phyloP scores from a whole-genome alignment of 1,284 basidiomycete genomes.

The Leccinum fallax region DNA sequence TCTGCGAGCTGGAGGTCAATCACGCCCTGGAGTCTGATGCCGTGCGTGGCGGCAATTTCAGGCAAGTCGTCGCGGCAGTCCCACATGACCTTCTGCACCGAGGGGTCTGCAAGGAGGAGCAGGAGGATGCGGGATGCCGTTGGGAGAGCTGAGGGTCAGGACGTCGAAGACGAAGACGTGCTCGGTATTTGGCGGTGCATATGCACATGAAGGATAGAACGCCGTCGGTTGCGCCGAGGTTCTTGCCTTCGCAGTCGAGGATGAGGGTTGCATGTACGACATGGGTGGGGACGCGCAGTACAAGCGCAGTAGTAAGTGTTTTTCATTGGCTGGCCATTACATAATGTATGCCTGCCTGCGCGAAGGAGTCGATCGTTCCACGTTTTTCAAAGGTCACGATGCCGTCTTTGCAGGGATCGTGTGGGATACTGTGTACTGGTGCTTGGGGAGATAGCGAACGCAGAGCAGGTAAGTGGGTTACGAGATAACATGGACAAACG shows the following conservation, averaged over 20 bases:
- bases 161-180: constrained; percentile 46
- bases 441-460: background rate
- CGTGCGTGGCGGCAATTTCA: constrained; percentile 38
- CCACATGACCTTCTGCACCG: constrained; percentile 46
- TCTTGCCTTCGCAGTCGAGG: constrained; percentile 43
- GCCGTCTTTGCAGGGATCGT: background rate
- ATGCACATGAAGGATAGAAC: constrained; percentile 45
- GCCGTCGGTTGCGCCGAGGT: constrained; percentile 40
- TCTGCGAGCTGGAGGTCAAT: constrained; percentile 43
- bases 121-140: constrained; percentile 24
- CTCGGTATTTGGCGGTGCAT: constrained; percentile 40
- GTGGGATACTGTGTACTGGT: background rate
- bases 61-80: constrained; percentile 45
- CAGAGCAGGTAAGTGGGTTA: background rate
- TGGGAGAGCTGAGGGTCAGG: constrained; percentile 30
- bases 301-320: constrained; percentile 15
- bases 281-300: constrained; percentile 13
- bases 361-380: background rate
- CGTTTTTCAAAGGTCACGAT: background rate
- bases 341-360: background rate
- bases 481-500: background rate
- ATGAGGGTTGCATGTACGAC: constrained; percentile 20
- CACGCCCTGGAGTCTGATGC: constrained; percentile 35
- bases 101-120: constrained; percentile 30
- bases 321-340: constrained; percentile 9